Evolutionary conservation across 495 filamentous ascomycete species (phyloP), one percentile per base, ranked within the genome.

Genomic region (Lasiosphaeria miniovina): DNA sequence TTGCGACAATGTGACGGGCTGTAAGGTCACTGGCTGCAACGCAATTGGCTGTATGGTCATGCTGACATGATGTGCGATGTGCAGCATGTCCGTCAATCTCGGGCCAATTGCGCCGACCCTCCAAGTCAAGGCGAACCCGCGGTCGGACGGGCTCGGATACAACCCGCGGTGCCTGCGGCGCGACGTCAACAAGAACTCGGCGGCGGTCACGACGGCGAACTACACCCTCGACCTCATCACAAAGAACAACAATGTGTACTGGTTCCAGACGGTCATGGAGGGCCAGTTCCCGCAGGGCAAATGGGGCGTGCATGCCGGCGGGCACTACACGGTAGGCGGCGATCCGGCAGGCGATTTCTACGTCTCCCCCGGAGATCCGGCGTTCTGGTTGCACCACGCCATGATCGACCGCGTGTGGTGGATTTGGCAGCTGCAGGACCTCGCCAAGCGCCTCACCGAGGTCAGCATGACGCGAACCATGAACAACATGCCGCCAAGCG

Each of bases 81-180:
- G 3, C 36, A 66, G 64, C 58, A 64, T 67, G 58, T 55, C 65
- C 3, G 62, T 67, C 33, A 65, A 65, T 58, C 24, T 70, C 4
- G 67, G 67, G 31, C 67, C 65, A 5, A 9, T 67, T 4, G 60
- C 61, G 3, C 65, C 61, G 0, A 73, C 70, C 40, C 82, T 80
- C 61, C 64, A 72, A 1, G 67, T 74, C 54, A 57, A 68, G 36
- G 74, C 68, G 67, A 76, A 76, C 58, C 72, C 75, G 6, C 65
- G 55, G 9, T 34, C 62, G 12, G 69, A 76, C 56, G 74, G 76
- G 12, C 66, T 76, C 2, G 73, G 70, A 3, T 70, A 73, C 66
- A 87, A 86, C 71, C 87, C 84, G 0, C 82, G 87, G 52, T 89
- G 89, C 60, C 69, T 91, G 51, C 79, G 72, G 43, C 82, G 89